Conservation (phyloP, 1,284 basidiomycete genomes). For the Agaricales sp. region DNA sequence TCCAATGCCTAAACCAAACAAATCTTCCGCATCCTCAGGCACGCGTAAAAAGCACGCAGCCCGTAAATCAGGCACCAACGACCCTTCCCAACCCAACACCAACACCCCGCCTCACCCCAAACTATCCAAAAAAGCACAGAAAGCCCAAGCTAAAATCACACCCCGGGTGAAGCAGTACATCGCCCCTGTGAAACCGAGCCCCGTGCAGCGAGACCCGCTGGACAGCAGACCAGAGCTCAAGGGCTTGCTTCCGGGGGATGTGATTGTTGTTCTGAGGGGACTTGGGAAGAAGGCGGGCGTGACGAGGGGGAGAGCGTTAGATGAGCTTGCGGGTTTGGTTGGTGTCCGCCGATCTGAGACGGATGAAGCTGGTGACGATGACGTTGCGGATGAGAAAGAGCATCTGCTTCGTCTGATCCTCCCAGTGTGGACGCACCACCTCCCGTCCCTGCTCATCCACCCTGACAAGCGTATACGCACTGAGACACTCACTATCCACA, state of each 20-base stretch:
- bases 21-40: slow-evolving; percentile 67
- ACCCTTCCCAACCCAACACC: slow-evolving; percentile 5
- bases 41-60: slow-evolving; percentile 83
- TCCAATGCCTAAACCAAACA: slow-evolving; percentile 30
- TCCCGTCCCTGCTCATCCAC: slow-evolving; percentile 51
- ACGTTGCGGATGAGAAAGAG: slow-evolving; percentile 40
- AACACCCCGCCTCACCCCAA: slow-evolving; percentile 18
- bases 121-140: slow-evolving; percentile 34
- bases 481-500: slow-evolving; percentile 20
- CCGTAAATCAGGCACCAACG: slow-evolving; percentile 34
- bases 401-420: slow-evolving; percentile 91
- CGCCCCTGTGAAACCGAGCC: slow-evolving; percentile 78
- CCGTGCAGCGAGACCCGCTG: slow-evolving; percentile 82
- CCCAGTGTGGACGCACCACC: slow-evolving; percentile 46
- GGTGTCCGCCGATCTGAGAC: slow-evolving; percentile 32
- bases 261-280: slow-evolving; percentile 75
- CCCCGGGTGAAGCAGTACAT: slow-evolving; percentile 74
- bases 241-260: slow-evolving; percentile 68
- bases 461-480: slow-evolving; percentile 49
- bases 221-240: slow-evolving; percentile 77
- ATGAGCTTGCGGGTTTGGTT: slow-evolving; percentile 73
- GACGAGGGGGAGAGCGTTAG: slow-evolving; percentile 81
- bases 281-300: slow-evolving; percentile 89
- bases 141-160: slow-evolving; percentile 53
- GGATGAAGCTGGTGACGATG: slow-evolving; percentile 28